These are phyloP conservation scores for Pseudogymnoascus sp. DNA, from an alignment of 2,329 filamentous ascomycete genomes.

Conservation along the genomic window DNA sequence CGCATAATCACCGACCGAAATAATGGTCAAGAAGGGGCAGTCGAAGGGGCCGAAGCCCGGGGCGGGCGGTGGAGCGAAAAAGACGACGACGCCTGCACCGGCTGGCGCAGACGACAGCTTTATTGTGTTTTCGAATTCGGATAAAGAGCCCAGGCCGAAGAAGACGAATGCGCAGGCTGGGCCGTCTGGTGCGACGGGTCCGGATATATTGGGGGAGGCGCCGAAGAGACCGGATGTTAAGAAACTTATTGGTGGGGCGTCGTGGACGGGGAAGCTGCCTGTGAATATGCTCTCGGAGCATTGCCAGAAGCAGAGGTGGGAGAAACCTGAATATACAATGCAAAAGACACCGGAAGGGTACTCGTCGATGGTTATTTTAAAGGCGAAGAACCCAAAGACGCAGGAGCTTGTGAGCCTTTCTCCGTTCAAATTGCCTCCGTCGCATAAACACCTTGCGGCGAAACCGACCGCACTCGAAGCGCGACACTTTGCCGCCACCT, in stretches of 20 bases:
- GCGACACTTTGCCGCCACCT: constrained; percentile 85
- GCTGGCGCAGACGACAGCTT: constrained; percentile 40
- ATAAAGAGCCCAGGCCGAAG: constrained; percentile 37
- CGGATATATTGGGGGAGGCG: constrained; percentile 24
- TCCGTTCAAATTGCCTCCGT: constrained; percentile 70
- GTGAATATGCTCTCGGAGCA: constrained; percentile 90
- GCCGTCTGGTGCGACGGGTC: constrained; percentile 18
- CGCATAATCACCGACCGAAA: constrained; percentile 13
- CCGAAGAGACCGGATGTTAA: constrained; percentile 50
- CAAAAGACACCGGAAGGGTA: constrained; percentile 65
- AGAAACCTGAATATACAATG: constrained; percentile 84
- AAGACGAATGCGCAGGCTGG: constrained; percentile 17
- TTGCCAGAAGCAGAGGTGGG: constrained; percentile 94
- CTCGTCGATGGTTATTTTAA: constrained; percentile 74
- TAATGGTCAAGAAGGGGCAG: constrained; percentile 30
- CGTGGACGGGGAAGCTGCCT: constrained; percentile 95
- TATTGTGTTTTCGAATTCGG: constrained; percentile 50
- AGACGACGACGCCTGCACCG: constrained; percentile 22
- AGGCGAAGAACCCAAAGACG: constrained; percentile 70
- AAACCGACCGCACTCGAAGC: constrained; percentile 81
- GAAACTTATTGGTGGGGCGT: constrained; percentile 85
- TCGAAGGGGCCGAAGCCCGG: constrained; percentile 27
- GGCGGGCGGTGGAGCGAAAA: constrained; percentile 20
- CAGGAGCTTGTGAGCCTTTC: constrained; percentile 66
- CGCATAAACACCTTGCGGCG: constrained; percentile 65